These are phyloP conservation scores for Eucalyptus globulus DNA, from an alignment of 345 rosid species.

Conservation along the genomic window DNA sequence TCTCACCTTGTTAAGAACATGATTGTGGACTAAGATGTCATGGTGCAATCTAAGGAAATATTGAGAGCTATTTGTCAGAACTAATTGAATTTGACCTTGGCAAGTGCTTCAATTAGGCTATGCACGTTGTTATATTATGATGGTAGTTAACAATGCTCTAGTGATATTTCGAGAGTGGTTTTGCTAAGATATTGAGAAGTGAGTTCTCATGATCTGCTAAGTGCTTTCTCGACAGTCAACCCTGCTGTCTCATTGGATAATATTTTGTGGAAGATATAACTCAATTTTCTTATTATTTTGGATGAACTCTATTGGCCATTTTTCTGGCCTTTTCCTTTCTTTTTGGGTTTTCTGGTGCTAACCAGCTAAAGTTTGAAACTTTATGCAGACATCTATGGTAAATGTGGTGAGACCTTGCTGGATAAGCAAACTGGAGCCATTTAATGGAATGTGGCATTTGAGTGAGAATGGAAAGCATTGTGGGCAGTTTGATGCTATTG, in stretches of 20 bases:
- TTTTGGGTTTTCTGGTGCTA: background rate
- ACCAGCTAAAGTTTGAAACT: background rate
- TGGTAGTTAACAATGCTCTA: background rate
- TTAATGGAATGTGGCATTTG: slow-evolving; percentile 88
- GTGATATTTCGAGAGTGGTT: background rate
- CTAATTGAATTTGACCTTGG: background rate
- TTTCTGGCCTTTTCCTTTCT: background rate
- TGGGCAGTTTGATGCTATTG: slow-evolving; percentile 68
- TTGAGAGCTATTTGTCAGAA: background rate
- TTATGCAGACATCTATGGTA: slow-evolving; percentile 50
- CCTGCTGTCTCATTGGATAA: background rate
- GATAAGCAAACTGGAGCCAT: slow-evolving; percentile 79
- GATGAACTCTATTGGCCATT: background rate
- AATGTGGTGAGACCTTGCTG: slow-evolving; percentile 88
- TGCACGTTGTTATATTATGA: background rate
- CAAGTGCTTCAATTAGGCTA: background rate
- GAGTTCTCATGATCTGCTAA: background rate
- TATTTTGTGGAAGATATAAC: background rate
- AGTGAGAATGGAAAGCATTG: slow-evolving; percentile 73
- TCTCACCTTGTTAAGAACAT: background rate
- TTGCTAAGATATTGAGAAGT: background rate
- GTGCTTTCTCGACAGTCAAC: background rate
- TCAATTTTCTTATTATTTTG: background rate
- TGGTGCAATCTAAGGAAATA: background rate
- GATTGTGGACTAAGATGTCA: background rate